phyloP scores from a whole-genome alignment of 2,329 filamentous ascomycete genomes.

The Curvularia lunata region DNA sequence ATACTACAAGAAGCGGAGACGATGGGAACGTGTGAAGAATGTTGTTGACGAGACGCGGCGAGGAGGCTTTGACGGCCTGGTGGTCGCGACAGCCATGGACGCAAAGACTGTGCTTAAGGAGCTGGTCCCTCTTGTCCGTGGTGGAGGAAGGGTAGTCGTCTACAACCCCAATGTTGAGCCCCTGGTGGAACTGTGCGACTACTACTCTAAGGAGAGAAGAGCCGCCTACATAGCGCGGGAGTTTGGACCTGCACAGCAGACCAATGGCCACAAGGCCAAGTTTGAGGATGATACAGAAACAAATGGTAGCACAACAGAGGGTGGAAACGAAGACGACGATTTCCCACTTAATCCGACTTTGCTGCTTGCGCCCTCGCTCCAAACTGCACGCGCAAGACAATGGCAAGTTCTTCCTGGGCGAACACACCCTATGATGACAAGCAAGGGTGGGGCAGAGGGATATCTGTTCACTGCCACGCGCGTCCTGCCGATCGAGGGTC shows the following conservation, averaged over 20 bases:
- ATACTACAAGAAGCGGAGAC: slow-evolving; percentile 86
- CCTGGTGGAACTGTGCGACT: slow-evolving; percentile 76
- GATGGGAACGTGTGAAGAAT: slow-evolving; percentile 75
- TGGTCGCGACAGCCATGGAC: slow-evolving; percentile 84
- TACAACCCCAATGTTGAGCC: slow-evolving; percentile 85
- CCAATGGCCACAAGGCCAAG: slow-evolving; percentile 20
- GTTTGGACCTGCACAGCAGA: slow-evolving; percentile 26
- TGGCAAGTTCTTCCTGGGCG: slow-evolving; percentile 93
- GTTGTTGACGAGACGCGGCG: slow-evolving; percentile 76
- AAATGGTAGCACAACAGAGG: slow-evolving; percentile 21
- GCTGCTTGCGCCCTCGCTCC: slow-evolving; percentile 77
- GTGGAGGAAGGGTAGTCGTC: slow-evolving; percentile 83
- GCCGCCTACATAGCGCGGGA: slow-evolving; percentile 64
- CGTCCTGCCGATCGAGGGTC: slow-evolving; percentile 79
- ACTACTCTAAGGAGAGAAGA: slow-evolving; percentile 80
- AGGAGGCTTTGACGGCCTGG: slow-evolving; percentile 82
- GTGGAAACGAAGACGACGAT: slow-evolving; percentile 58
- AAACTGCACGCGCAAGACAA: slow-evolving; percentile 76
- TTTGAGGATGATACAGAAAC: slow-evolving; percentile 26
- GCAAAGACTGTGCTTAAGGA: slow-evolving; percentile 76
- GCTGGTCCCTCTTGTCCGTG: slow-evolving; percentile 78
- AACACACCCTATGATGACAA: slow-evolving; percentile 94
- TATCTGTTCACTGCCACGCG: slow-evolving; percentile 86
- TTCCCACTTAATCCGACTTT: slow-evolving; percentile 89
- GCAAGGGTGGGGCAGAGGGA: slow-evolving; percentile 83